A percentile compares a stretch with the other conserved stretches of the same genome.
Conservation (phyloP, 345 rosid genomes). For the Fremontodendron californicum region DNA sequence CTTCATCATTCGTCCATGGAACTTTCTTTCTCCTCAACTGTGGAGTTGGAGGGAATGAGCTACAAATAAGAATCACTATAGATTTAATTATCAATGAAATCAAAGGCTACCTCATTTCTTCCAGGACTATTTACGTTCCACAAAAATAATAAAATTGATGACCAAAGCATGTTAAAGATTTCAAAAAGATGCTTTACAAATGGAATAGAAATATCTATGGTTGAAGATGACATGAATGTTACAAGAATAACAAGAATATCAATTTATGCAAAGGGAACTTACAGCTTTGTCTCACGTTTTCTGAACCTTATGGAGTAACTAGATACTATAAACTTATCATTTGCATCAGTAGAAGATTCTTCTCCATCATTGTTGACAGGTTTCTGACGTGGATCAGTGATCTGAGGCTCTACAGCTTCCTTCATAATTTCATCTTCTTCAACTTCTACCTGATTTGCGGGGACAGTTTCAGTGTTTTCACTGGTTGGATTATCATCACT, state of each 20-base stretch:
- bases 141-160: neutral
- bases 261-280: slow-evolving; percentile 14
- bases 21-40: slow-evolving; percentile 32
- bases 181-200: neutral
- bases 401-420: slow-evolving; percentile 23
- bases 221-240: neutral
- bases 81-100: neutral
- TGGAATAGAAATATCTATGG: neutral
- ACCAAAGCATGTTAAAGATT: neutral
- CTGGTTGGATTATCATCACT: slow-evolving; percentile 12
- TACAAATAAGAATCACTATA: slow-evolving; percentile 18
- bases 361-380: slow-evolving; percentile 23
- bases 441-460: slow-evolving; percentile 8
- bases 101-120: neutral
- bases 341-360: slow-evolving; percentile 18
- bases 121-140: neutral
- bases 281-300: slow-evolving; percentile 19
- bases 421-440: slow-evolving; percentile 8
- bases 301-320: slow-evolving; percentile 17
- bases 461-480: slow-evolving; percentile 3
- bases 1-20: slow-evolving; percentile 42
- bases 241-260: neutral
- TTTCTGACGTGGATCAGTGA: slow-evolving; percentile 10
- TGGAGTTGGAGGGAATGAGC: slow-evolving; percentile 26
- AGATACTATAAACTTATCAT: slow-evolving; percentile 27